Evolutionary conservation across 768 basidiomycete species (phyloP).

Genomic region (Suillus plorans): DNA sequence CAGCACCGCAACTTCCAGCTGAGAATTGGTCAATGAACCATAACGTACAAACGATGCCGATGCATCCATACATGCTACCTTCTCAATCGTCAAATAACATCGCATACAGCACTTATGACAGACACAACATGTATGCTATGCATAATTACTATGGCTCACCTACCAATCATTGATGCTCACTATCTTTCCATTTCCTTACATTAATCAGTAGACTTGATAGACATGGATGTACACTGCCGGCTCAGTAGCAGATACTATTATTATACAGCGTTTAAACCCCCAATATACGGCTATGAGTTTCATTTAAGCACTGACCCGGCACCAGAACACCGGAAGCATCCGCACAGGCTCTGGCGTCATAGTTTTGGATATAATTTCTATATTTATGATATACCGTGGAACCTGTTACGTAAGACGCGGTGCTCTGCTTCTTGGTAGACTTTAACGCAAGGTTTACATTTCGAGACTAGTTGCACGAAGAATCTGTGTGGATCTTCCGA

Average conservation of each 20-base stretch:
- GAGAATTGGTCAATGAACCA: not conserved
- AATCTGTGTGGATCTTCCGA: too few relatives aligned
- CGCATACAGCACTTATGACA: not conserved
- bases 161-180: not conserved
- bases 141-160: not conserved
- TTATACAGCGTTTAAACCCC: too few relatives aligned
- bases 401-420: too few relatives aligned
- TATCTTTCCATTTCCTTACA: not conserved
- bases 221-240: not conserved
- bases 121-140: not conserved
- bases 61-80: not conserved
- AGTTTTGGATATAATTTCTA: too few relatives aligned
- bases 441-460: too few relatives aligned
- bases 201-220: not conserved
- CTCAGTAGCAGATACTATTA: not conserved
- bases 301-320: too few relatives aligned
- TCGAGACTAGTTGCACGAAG: too few relatives aligned
- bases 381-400: too few relatives aligned
- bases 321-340: not conserved
- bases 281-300: too few relatives aligned
- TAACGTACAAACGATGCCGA: not conserved
- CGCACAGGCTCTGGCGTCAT: not conserved
- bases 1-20: not conserved
- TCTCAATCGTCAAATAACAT: not conserved
- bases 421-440: too few relatives aligned